Conservation (phyloP, 441 rosid species). For the Populus hybrid region DNA sequence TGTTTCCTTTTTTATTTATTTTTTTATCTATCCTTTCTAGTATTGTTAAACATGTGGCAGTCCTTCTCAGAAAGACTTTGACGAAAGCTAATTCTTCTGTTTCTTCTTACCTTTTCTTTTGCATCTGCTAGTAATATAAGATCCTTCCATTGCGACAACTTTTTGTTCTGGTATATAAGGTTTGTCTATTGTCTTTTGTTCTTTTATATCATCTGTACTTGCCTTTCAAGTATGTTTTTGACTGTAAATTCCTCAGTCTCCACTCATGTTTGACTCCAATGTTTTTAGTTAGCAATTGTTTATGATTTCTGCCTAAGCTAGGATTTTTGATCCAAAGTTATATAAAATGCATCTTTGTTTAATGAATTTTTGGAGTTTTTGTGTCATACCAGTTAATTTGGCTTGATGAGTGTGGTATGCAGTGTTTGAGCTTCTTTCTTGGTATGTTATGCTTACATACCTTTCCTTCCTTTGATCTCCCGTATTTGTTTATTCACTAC, state of each 20-base stretch:
- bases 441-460: not conserved
- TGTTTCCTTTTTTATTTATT: constrained; percentile 3
- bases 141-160: not conserved
- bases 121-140: not conserved
- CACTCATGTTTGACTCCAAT: not conserved
- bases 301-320: not conserved
- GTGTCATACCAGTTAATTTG: not conserved
- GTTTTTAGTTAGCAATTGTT: not conserved
- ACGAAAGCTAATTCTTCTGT: not conserved
- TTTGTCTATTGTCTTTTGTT: not conserved
- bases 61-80: not conserved
- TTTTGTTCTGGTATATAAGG: not conserved
- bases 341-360: not conserved
- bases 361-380: not conserved
- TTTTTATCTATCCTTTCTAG: not conserved
- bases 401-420: not conserved
- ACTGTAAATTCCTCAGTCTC: not conserved
- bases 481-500: no score
- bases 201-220: not conserved
- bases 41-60: constrained; percentile 1
- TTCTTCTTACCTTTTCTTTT: not conserved
- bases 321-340: not conserved
- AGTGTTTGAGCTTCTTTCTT: not conserved
- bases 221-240: not conserved
- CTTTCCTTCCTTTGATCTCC: no score